Percentiles rank a stretch among this genome's conserved stretches.
Conservation (phyloP, 306 rosid species). For the Acacia acuminata region DNA sequence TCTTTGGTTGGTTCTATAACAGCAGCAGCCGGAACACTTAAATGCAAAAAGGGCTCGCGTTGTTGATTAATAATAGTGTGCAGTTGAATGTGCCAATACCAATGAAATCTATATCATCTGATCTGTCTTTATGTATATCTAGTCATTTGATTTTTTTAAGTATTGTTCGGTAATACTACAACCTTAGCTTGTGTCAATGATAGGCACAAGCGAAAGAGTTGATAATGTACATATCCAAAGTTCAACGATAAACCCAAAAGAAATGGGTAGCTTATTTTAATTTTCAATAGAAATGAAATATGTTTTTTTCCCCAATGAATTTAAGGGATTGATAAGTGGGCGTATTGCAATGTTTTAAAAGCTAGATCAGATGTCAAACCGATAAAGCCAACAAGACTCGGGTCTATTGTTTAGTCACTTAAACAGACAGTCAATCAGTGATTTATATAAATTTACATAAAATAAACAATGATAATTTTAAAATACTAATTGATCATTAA, state of each 20-base stretch:
- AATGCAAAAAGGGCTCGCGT: conserved; percentile 65
- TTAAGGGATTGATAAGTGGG: too few relatives aligned
- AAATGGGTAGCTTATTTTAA: conserved; percentile 1
- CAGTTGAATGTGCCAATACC: too few relatives aligned
- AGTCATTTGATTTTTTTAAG: neutral
- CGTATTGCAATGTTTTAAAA: too few relatives aligned
- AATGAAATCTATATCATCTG: conserved; percentile 12
- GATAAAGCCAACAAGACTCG: too few relatives aligned
- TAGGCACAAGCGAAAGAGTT: conserved; percentile 41
- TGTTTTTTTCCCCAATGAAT: too few relatives aligned
- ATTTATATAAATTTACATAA: too few relatives aligned
- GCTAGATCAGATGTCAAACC: too few relatives aligned
- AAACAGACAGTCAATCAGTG: too few relatives aligned
- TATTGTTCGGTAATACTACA: conserved; percentile 29
- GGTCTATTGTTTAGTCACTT: too few relatives aligned
- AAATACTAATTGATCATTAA: too few relatives aligned
- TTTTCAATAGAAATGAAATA: too few relatives aligned
- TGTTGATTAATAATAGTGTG: conserved; percentile 44
- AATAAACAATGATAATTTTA: too few relatives aligned
- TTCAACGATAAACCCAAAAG: neutral
- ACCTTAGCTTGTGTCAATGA: conserved; percentile 53
- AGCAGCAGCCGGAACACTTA: conserved; percentile 67
- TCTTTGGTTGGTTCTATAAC: conserved; percentile 64
- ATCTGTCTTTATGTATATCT: conserved; percentile 37
- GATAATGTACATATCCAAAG: conserved; percentile 18